Conservation (phyloP, 306 rosid species). For the Trichosanthes truncata region DNA sequence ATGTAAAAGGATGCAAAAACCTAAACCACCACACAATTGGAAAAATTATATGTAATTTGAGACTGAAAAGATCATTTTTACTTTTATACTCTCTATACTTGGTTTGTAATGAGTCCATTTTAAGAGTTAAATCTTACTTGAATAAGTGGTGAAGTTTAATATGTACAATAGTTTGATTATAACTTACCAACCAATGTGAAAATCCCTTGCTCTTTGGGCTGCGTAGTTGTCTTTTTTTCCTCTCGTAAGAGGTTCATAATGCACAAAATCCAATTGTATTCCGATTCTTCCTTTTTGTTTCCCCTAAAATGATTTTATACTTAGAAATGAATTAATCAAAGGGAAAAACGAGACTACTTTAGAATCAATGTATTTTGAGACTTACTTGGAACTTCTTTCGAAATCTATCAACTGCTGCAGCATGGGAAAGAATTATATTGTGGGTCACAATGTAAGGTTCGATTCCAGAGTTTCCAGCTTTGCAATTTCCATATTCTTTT, state of each 20-base stretch:
- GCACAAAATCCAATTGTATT: constrained; percentile 65
- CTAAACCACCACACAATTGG: constrained; percentile 57
- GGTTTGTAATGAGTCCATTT: no score
- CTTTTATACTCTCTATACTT: no score
- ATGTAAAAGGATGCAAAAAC: constrained; percentile 81
- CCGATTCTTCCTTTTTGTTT: constrained; percentile 70
- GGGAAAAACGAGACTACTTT: not conserved
- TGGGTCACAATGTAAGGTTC: constrained; percentile 85
- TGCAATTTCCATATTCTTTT: constrained; percentile 66
- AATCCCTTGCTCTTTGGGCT: constrained; percentile 93
- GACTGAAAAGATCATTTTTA: no score
- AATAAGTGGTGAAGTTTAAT: no score
- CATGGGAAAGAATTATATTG: constrained; percentile 68
- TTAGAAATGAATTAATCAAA: not conserved
- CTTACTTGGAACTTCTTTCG: constrained; percentile 59
- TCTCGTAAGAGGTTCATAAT: constrained; percentile 83
- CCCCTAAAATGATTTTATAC: constrained; percentile 17
- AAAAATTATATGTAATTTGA: no score
- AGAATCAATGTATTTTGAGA: not conserved
- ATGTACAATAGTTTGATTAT: not conserved
- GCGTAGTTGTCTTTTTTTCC: constrained; percentile 69
- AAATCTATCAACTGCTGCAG: constrained; percentile 69
- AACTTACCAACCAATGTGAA: constrained; percentile 72
- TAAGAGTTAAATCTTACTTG: no score
- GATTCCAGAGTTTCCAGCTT: constrained; percentile 64